These are phyloP conservation scores for Smallanthus sonchifolius DNA, from an alignment of 129 eudicot genomes.

Conservation along the genomic window DNA sequence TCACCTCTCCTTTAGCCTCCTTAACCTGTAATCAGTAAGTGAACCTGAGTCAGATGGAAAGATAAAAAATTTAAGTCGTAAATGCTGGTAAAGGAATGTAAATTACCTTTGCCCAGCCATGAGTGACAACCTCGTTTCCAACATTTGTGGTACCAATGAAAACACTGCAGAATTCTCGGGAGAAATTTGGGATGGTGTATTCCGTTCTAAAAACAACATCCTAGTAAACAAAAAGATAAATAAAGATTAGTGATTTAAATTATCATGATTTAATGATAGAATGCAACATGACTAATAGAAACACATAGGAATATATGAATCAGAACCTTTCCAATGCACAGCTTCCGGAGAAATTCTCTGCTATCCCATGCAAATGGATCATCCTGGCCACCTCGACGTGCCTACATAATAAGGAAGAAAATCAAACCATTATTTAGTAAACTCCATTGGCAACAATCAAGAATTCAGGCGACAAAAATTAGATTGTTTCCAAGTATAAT, in stretches of 20 bases:
- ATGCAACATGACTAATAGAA: conserved; percentile 1
- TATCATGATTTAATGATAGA: neutral
- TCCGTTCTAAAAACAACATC: conserved; percentile 66
- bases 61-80: neutral
- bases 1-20: conserved; percentile 69
- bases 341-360: conserved; percentile 72
- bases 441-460: neutral
- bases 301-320: neutral
- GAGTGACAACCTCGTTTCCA: conserved; percentile 54
- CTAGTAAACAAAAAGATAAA: conserved; percentile 27
- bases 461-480: neutral
- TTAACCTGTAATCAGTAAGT: conserved; percentile 41
- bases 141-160: conserved; percentile 62
- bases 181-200: conserved; percentile 52
- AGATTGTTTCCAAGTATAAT: neutral
- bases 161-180: conserved; percentile 70
- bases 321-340: conserved; percentile 71
- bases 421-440: neutral
- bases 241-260: neutral
- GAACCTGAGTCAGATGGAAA: neutral
- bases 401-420: conserved; percentile 33
- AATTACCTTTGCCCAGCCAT: conserved; percentile 82
- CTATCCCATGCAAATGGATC: conserved; percentile 95
- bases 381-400: conserved; percentile 68
- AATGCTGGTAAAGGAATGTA: neutral